phyloP scores from a whole-genome alignment of 805 yeast species.

The Starmera quercuum region DNA sequence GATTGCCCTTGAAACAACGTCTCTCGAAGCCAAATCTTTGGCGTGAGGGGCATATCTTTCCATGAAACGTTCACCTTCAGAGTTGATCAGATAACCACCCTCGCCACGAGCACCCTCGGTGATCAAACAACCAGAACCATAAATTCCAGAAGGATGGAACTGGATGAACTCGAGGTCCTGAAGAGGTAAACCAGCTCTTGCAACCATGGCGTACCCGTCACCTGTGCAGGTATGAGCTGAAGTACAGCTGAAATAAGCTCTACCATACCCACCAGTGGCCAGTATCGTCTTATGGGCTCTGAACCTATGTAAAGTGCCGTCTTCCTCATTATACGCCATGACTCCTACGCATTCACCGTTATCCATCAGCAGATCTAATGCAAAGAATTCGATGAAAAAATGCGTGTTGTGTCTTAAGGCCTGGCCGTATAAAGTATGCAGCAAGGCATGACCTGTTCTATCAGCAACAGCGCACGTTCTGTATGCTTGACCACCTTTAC shows the following conservation, averaged over 20 bases:
- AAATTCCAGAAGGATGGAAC: slow-evolving; percentile 99
- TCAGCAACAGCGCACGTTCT: slow-evolving; percentile 99
- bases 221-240: slow-evolving; percentile 99
- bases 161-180: slow-evolving; percentile 97
- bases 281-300: slow-evolving; percentile 93
- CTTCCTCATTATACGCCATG: slow-evolving; percentile 96
- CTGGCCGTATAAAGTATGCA: slow-evolving; percentile 95
- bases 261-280: slow-evolving; percentile 98
- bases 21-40: slow-evolving; percentile 97
- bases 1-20: slow-evolving; percentile 96
- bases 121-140: slow-evolving; percentile 97
- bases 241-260: slow-evolving; percentile 97
- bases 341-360: slow-evolving; percentile 96
- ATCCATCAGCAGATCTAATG: slow-evolving; percentile 88
- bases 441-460: slow-evolving; percentile 96
- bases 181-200: slow-evolving; percentile 96
- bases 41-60: slow-evolving; percentile 99
- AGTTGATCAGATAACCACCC: slow-evolving; percentile 94
- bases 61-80: slow-evolving; percentile 99
- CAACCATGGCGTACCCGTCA: slow-evolving; percentile 97
- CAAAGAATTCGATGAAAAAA: slow-evolving; percentile 95
- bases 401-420: slow-evolving; percentile 95
- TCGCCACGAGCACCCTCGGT: slow-evolving; percentile 99
- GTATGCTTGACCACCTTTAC: slow-evolving; percentile 99
- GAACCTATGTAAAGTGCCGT: slow-evolving; percentile 96